phyloP scores from a whole-genome alignment of 1,284 basidiomycete species.

The Ustilago bromivora region DNA sequence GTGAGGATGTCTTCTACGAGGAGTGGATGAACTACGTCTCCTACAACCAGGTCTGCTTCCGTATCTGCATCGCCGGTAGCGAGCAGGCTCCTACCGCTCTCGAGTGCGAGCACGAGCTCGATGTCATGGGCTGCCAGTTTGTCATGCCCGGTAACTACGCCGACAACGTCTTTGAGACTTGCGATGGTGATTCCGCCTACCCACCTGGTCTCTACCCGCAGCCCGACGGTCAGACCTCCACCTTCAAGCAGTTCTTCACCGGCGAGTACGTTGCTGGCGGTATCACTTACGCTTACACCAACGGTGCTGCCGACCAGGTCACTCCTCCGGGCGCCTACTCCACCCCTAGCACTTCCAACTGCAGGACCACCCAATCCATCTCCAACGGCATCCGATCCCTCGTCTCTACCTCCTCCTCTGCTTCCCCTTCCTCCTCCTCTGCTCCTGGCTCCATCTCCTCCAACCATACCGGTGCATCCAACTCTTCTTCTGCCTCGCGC shows the following conservation, averaged over 20 bases:
- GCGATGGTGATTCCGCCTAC: slow-evolving; percentile 67
- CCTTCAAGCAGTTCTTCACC: slow-evolving; percentile 64
- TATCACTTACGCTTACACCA: slow-evolving; percentile 53
- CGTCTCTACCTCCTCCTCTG: slow-evolving; percentile 20
- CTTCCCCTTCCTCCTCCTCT: slow-evolving; percentile 14
- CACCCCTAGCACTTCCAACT: slow-evolving; percentile 59
- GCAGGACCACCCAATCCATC: slow-evolving; percentile 47
- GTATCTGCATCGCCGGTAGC: slow-evolving; percentile 64
- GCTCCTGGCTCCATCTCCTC: slow-evolving; percentile 17
- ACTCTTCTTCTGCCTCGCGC: slow-evolving; percentile 14
- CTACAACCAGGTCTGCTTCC: slow-evolving; percentile 65
- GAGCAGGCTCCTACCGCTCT: slow-evolving; percentile 48
- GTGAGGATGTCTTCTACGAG: slow-evolving; percentile 72
- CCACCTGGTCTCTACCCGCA: slow-evolving; percentile 62
- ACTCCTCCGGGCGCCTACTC: slow-evolving; percentile 64
- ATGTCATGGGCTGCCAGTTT: slow-evolving; percentile 69
- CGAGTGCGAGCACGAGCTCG: slow-evolving; percentile 65
- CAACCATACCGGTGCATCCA: slow-evolving; percentile 1
- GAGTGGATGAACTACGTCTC: slow-evolving; percentile 72
- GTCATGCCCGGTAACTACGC: slow-evolving; percentile 68
- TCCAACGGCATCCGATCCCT: slow-evolving; percentile 56
- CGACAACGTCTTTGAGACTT: slow-evolving; percentile 62
- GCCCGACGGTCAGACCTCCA: slow-evolving; percentile 55
- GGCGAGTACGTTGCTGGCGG: slow-evolving; percentile 55
- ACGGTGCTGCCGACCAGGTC: slow-evolving; percentile 54